These are phyloP conservation scores for Cronartium ribicola DNA, from an alignment of 1,284 basidiomycete genomes.

Conservation along the genomic window DNA sequence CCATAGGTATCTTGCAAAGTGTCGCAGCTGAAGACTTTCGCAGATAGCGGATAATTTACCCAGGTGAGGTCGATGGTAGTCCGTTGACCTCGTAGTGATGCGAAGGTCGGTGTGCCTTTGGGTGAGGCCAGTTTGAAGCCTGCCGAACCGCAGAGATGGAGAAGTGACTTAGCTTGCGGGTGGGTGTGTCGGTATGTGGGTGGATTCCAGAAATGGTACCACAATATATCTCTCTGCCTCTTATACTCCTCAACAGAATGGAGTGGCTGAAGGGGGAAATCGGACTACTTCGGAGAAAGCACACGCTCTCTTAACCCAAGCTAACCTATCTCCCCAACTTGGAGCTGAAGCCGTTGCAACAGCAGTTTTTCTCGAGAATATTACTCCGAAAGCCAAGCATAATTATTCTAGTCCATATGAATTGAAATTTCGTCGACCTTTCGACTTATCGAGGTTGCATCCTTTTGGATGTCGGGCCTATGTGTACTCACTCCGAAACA, in stretches of 20 bases:
- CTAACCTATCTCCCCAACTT: not conserved
- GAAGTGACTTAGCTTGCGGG: not conserved
- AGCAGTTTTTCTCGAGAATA: not conserved
- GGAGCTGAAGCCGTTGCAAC: not conserved
- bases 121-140: conserved; percentile 7
- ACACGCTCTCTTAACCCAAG: not conserved
- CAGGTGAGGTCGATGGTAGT: conserved; percentile 18
- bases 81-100: not conserved
- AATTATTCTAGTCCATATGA: too few relatives aligned
- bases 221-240: too few relatives aligned
- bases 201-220: conserved; percentile 6
- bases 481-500: too few relatives aligned
- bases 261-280: not conserved
- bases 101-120: conserved; percentile 1
- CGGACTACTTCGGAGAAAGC: not conserved
- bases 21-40: not conserved
- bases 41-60: not conserved
- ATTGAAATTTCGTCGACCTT: too few relatives aligned
- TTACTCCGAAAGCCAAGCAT: too few relatives aligned
- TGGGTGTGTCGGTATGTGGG: not conserved
- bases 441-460: too few relatives aligned
- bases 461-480: too few relatives aligned
- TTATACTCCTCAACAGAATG: not conserved
- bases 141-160: not conserved
- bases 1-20: not conserved